Evolutionary conservation across 768 basidiomycete species (phyloP), one percentile per base, ranked within the genome.

Genomic region (Pleurotus eryngii): DNA sequence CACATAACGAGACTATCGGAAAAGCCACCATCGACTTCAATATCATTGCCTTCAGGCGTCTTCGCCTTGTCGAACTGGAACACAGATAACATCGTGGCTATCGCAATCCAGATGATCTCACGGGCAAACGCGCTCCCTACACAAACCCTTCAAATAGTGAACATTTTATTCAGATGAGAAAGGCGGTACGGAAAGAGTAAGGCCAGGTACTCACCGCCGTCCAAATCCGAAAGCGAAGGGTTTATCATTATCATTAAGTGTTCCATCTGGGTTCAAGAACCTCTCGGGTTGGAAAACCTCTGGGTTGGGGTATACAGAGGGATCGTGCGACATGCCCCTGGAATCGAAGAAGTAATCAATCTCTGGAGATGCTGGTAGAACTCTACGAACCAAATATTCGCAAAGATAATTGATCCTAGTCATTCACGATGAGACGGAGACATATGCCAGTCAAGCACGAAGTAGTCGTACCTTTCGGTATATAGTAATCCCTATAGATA

Each of bases 321-420:
- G 66, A 45, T 80, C 72, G 37, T 73, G 72, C 7, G 68, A 62
- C 59, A 82, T 68, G 6, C 66, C 74, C 76, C 73, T 78, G 64
- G 26, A 8, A 17, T 42, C 46, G n/a, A 26, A 26, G 11, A 26
- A 30, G 26, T n/a, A 4, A 46, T 20, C 26, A 37, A 17, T 35
- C 30, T 50, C 17, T 6, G 14, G 3, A 50, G 8, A 7, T 20
- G 15, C 17, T 18, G 2, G 8, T 3, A 3, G 3, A 37, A 7
- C 17, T 27, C 17, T 4, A 46, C 63, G n/a, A 55, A 76, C 77
- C 72, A 75, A 17, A 69, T 68, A 59, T 79, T 79, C 1, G 67
- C 67, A 18, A 79, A 64, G 49, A 78, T 63, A 49, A 74, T 66
- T 26, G 71, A 15, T n/a, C 27, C 55, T 56, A 20, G 26, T 6